Conservation (phyloP, 169 alveolate species). For the Blepharisma undulans region DNA sequence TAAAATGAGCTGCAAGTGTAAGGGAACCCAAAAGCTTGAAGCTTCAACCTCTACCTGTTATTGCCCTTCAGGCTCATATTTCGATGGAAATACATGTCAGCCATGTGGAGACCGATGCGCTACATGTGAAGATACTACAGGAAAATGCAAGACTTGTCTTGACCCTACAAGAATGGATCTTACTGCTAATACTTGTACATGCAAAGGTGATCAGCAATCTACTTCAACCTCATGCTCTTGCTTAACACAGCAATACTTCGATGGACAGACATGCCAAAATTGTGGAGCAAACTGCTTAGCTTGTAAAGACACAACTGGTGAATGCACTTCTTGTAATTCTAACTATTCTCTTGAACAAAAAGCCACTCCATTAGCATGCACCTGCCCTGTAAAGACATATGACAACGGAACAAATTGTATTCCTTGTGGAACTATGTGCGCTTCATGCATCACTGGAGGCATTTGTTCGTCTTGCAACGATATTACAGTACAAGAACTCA, state of each 20-base stretch:
- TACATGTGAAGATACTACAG: neutral
- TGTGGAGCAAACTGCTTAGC: neutral
- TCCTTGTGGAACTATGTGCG: neutral
- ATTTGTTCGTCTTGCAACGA: neutral
- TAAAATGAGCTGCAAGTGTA: neutral
- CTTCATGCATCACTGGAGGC: neutral
- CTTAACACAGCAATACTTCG: neutral
- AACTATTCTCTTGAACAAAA: neutral
- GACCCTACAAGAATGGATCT: neutral
- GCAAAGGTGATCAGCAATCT: neutral
- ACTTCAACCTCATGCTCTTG: neutral
- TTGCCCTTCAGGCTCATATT: neutral
- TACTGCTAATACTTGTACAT: neutral
- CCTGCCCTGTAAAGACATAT: neutral
- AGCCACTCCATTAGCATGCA: neutral
- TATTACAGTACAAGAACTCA: neutral
- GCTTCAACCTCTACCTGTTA: neutral
- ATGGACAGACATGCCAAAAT: neutral
- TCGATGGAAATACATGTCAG: neutral
- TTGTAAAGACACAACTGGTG: neutral
- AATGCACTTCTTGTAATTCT: neutral
- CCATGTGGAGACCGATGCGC: neutral
- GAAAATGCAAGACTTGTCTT: neutral
- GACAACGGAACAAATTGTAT: neutral
- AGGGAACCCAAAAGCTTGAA: neutral